Evolutionary conservation across 441 rosid species (phyloP).

Genomic region (Erodium trifolium): DNA sequence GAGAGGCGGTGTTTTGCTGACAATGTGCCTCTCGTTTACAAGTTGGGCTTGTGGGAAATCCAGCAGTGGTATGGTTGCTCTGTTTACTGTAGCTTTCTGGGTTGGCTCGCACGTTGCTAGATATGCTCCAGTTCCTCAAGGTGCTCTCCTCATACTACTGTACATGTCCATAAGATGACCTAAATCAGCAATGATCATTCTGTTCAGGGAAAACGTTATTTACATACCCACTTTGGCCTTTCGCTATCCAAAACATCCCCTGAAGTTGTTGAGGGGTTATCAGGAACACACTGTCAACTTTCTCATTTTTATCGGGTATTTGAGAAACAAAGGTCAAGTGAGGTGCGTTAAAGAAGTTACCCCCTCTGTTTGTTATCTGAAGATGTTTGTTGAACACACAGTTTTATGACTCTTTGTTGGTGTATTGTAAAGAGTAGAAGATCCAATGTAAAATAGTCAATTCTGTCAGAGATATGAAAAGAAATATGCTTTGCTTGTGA

Average conservation of each 20-base stretch:
- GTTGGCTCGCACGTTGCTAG: constrained; percentile 48
- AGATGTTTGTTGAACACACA: not conserved
- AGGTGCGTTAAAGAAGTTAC: too few relatives aligned
- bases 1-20: constrained; percentile 59
- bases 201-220: too few relatives aligned
- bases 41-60: constrained; percentile 87
- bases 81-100: constrained; percentile 66
- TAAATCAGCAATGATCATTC: not conserved
- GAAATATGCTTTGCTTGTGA: not conserved
- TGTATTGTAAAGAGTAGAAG: too few relatives aligned
- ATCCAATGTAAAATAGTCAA: too few relatives aligned
- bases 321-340: too few relatives aligned
- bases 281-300: too few relatives aligned
- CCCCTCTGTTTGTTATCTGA: not conserved
- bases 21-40: constrained; percentile 58
- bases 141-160: constrained; percentile 67
- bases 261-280: too few relatives aligned
- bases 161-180: constrained; percentile 53
- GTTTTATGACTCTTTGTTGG: not conserved
- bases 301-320: too few relatives aligned
- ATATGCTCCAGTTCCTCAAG: constrained; percentile 25
- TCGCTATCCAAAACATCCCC: too few relatives aligned
- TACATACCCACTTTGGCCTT: too few relatives aligned
- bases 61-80: constrained; percentile 62
- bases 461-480: not conserved